Evolutionary conservation across 2,329 filamentous ascomycete genomes (phyloP), one percentile per base, ranked within the genome.

Genomic region (Periconia sp.): DNA sequence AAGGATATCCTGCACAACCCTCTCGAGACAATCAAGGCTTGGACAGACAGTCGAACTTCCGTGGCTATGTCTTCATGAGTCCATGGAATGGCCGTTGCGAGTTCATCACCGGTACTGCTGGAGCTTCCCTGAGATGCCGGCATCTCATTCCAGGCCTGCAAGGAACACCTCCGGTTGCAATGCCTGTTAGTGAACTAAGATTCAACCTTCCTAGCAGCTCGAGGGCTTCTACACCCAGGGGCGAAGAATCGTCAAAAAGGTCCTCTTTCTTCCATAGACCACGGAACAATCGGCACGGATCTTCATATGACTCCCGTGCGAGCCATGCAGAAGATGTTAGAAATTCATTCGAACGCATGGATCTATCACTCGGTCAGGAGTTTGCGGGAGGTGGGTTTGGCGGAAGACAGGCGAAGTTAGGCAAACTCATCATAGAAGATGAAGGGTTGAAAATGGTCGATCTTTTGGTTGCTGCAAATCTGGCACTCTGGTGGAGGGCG

Each of bases 371-470:
- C 0, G 92, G 91, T 1, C 82, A 83, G 52, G 92, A 97, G 69
- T 83, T 81, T 42, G 92, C 92, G 0, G 92, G 92, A 1, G 92
- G 92, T 16, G 92, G 92, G 0, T 87, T 88, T 62, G 81, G 86
- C 31, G 92, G 92, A 0, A 91, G 89, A 67, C 83, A 89, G 60
- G 92, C 90, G 3, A 99, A 99, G 74, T 75, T 99, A 57, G 94
- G 92, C 0, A 99, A 97, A 71, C 74, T 99, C 37, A 90, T 97
- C 37, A 80, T 99, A 25, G 83, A 91, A 57, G 85, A 92, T 42
- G 92, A 95, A 60, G 94, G 94, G 0, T 73, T 95, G 53, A 95
- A 95, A 75, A 97, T 99, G 92, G 71, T 97, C 59, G 94, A 99
- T 75, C 70, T 99, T 45, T 77, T 95, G 0, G 89, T 99, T 15